These are phyloP conservation scores for Leucoagaricus sp. DNA, from an alignment of 1,284 basidiomycete genomes.

Conservation along the genomic window DNA sequence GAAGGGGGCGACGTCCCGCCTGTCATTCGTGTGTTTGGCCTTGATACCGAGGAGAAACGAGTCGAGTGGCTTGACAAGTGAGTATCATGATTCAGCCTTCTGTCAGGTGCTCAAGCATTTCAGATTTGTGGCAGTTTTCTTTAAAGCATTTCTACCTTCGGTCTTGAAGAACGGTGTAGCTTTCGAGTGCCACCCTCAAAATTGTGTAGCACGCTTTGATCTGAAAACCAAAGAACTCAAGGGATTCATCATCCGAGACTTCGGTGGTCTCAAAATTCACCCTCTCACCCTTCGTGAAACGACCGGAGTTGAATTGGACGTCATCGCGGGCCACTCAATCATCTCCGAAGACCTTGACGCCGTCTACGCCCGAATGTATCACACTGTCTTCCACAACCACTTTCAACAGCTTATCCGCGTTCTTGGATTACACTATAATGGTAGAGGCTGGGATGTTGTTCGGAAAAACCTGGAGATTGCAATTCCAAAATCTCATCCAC, in stretches of 20 bases:
- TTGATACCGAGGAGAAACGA: slow-evolving; percentile 49
- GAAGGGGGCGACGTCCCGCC: slow-evolving; percentile 42
- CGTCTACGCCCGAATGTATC: slow-evolving; percentile 54
- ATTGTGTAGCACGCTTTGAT: slow-evolving; percentile 52
- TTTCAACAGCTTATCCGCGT: slow-evolving; percentile 54
- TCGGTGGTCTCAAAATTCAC: slow-evolving; percentile 54
- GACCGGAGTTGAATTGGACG: slow-evolving; percentile 48
- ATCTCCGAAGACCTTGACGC: slow-evolving; percentile 49
- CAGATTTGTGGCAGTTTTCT: slow-evolving; percentile 47
- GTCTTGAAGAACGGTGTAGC: slow-evolving; percentile 53
- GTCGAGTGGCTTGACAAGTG: slow-evolving; percentile 49
- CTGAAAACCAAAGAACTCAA: slow-evolving; percentile 43
- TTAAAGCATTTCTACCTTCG: slow-evolving; percentile 52
- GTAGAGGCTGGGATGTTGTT: slow-evolving; percentile 48
- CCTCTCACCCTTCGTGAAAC: slow-evolving; percentile 44
- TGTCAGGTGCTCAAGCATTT: not conserved
- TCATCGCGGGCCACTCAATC: slow-evolving; percentile 48
- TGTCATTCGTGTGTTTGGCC: slow-evolving; percentile 46
- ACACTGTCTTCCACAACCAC: slow-evolving; percentile 55
- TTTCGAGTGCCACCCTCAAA: slow-evolving; percentile 58
- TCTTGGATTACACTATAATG: slow-evolving; percentile 51
- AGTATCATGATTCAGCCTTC: slow-evolving; percentile 15
- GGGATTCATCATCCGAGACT: slow-evolving; percentile 55
- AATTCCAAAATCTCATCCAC: slow-evolving; percentile 42
- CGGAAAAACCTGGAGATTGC: slow-evolving; percentile 39